Evolutionary conservation across 352 stramenopile species (phyloP).

Genomic region (Phytopythium delawarense): DNA sequence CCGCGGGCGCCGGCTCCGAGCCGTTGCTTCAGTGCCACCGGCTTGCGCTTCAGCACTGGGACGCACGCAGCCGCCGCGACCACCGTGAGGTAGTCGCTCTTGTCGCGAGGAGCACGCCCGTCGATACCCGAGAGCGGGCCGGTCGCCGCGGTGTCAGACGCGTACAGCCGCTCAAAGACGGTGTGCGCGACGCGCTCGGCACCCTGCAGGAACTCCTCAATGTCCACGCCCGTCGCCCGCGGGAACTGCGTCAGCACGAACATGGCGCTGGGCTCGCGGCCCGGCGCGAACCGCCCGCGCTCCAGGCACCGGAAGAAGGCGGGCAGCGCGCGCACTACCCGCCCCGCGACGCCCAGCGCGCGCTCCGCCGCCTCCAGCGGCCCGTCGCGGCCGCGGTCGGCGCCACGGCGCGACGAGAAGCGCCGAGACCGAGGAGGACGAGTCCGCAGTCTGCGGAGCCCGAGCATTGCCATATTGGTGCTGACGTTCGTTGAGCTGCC

Average conservation of each 20-base stretch:
- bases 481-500: too few relatives aligned
- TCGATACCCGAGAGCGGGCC: not conserved
- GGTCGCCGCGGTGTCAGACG: not conserved
- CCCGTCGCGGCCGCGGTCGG: not conserved
- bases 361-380: conserved; percentile 5
- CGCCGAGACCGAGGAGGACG: too few relatives aligned
- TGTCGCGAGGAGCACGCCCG: too few relatives aligned
- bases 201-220: conserved; percentile 35
- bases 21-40: conserved; percentile 14
- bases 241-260: conserved; percentile 48
- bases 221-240: conserved; percentile 19
- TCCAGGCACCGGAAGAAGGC: conserved; percentile 27
- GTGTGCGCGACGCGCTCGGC: conserved; percentile 31
- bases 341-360: conserved; percentile 14
- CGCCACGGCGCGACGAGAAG: not conserved
- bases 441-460: too few relatives aligned
- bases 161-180: conserved; percentile 48
- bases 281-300: conserved; percentile 24
- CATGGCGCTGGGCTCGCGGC: conserved; percentile 46
- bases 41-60: conserved; percentile 22
- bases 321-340: conserved; percentile 11
- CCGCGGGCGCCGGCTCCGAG: conserved; percentile 4
- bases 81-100: conserved; percentile 15
- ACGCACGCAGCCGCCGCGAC: conserved; percentile 25
- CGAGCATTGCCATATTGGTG: too few relatives aligned